A percentile compares a stretch with the other conserved stretches of the same genome.
phyloP scores from a whole-genome alignment of 345 rosid species.

The Raphanus raphanistrum region DNA sequence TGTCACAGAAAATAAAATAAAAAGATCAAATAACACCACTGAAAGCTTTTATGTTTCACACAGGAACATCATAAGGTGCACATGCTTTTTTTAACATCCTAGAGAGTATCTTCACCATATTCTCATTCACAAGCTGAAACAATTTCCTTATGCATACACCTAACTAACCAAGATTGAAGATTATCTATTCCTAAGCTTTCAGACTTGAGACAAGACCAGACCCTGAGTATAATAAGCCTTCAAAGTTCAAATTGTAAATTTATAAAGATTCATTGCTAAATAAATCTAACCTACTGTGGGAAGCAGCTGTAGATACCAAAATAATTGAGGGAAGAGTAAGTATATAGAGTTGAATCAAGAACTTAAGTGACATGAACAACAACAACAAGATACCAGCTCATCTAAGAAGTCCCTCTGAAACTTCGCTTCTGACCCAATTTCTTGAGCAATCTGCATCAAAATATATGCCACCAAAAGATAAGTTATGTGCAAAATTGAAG shows the following conservation, averaged over 20 bases:
- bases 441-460: slow-evolving; percentile 73
- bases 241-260: not conserved
- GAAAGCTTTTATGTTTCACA: not conserved
- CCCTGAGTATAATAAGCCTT: not conserved
- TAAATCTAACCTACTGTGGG: not conserved
- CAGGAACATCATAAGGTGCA: not conserved
- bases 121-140: not conserved
- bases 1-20: slow-evolving; percentile 36
- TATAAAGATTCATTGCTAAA: not conserved
- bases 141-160: slow-evolving; percentile 23
- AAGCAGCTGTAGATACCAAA: not conserved
- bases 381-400: slow-evolving; percentile 54
- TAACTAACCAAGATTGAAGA: not conserved
- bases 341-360: not conserved
- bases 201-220: not conserved
- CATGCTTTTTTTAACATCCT: not conserved
- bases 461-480: not conserved
- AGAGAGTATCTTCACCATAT: not conserved
- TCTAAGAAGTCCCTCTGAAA: slow-evolving; percentile 75
- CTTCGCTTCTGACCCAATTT: slow-evolving; percentile 74
- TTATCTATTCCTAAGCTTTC: slow-evolving; percentile 11
- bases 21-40: not conserved
- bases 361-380: not conserved
- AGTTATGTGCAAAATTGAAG: not conserved
- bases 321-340: not conserved